These are phyloP conservation scores for Paecilomyces sp. DNA, from an alignment of 2,329 filamentous ascomycete species.

Conservation along the genomic window DNA sequence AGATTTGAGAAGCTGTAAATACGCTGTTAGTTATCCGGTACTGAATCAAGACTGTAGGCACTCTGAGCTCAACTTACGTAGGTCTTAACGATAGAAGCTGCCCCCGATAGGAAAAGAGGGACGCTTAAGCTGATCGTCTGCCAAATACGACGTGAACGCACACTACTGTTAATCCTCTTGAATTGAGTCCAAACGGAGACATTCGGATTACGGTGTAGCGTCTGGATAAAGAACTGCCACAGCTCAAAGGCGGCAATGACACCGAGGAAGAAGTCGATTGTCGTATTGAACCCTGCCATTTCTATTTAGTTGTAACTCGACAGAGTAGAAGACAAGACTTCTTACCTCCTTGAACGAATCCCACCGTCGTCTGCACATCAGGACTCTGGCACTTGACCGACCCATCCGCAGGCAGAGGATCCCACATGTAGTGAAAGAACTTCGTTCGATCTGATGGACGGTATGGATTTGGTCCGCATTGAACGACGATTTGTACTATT, in stretches of 20 bases:
- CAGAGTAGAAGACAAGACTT: not conserved
- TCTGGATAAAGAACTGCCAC: constrained; percentile 28
- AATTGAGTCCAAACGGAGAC: constrained; percentile 21
- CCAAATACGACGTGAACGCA: constrained; percentile 27
- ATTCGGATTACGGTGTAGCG: constrained; percentile 15
- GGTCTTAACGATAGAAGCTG: constrained; percentile 30
- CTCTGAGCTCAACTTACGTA: constrained; percentile 14
- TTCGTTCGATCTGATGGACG: constrained; percentile 18
- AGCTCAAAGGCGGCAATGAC: constrained; percentile 25
- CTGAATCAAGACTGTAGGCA: not conserved
- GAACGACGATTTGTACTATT: constrained; percentile 26
- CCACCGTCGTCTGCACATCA: constrained; percentile 24
- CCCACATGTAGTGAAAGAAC: constrained; percentile 35
- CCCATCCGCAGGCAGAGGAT: constrained; percentile 23
- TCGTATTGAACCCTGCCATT: constrained; percentile 22
- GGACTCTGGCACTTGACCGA: constrained; percentile 28
- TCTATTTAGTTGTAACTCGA: not conserved
- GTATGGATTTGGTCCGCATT: constrained; percentile 29
- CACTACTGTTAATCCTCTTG: constrained; percentile 18
- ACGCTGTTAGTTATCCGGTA: not conserved
- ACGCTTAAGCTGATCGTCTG: constrained; percentile 27
- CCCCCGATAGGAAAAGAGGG: constrained; percentile 26
- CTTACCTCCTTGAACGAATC: constrained; percentile 29
- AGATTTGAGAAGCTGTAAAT: constrained; percentile 23
- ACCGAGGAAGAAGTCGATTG: constrained; percentile 26